A percentile compares a stretch with the other conserved stretches of the same genome.
These are phyloP conservation scores for Hypoxylon subgilvum DNA, from an alignment of 495 filamentous ascomycete species.

Conservation along the genomic window DNA sequence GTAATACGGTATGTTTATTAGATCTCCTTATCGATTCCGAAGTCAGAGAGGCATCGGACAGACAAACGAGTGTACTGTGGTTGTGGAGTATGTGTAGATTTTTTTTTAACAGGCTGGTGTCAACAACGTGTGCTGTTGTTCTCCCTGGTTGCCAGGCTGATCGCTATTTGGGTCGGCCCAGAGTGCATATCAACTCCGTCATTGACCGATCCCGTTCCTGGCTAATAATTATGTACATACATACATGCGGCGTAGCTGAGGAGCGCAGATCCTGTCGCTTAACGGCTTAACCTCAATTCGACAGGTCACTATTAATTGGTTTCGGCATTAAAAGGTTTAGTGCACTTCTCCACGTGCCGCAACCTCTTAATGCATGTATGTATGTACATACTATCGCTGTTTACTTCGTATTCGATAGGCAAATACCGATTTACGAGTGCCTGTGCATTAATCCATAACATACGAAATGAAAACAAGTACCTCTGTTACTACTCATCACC, in stretches of 20 bases:
- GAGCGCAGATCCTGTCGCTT: conserved; percentile 20
- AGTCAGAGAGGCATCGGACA: conserved; percentile 7
- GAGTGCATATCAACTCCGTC: neutral
- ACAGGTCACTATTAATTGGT: conserved; percentile 28
- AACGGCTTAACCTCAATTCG: conserved; percentile 15
- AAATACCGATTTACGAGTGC: too few species aligned
- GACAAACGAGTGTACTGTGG: conserved; percentile 15
- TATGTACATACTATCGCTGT: too few species aligned
- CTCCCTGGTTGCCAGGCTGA: conserved; percentile 29
- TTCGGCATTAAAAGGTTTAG: conserved; percentile 15
- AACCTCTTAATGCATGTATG: conserved; percentile 10
- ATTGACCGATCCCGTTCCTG: conserved; percentile 24
- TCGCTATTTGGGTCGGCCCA: conserved; percentile 33
- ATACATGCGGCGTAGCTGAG: conserved; percentile 19
- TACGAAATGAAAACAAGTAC: too few species aligned
- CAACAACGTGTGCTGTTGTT: conserved; percentile 24
- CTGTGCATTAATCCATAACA: too few species aligned
- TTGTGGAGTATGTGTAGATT: too few species aligned
- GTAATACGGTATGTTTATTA: conserved; percentile 15
- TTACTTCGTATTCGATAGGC: too few species aligned
- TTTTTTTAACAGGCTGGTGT: conserved; percentile 30
- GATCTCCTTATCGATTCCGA: conserved; percentile 20
- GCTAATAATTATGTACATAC: too few species aligned
- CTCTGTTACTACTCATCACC: too few species aligned
- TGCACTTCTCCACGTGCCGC: conserved; percentile 19